Conservation (phyloP, 768 basidiomycete genomes). For the Scleroderma bovista region DNA sequence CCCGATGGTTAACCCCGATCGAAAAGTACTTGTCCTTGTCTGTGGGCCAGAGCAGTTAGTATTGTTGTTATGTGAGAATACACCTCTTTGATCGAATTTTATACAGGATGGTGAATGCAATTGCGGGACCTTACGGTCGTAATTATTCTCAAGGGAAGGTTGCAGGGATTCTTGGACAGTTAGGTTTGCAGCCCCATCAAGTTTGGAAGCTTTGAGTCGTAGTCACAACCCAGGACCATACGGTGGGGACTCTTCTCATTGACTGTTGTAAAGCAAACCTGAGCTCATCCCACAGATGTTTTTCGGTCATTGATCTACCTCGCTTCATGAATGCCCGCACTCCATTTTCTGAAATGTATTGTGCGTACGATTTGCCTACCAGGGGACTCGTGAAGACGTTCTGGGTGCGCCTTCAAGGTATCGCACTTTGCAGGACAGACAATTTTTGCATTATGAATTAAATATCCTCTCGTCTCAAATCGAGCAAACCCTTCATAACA, state of each 20-base stretch:
- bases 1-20: constrained; percentile 17
- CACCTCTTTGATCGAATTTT: neutral
- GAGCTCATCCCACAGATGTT: too few species aligned
- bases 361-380: too few species aligned
- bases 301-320: too few species aligned
- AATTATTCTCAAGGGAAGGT: constrained; percentile 72
- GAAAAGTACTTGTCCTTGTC: constrained; percentile 59
- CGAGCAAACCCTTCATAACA: constrained; percentile 79
- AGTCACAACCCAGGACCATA: neutral
- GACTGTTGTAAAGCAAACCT: too few species aligned
- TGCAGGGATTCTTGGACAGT: constrained; percentile 57
- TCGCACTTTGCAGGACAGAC: neutral
- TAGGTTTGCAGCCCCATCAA: constrained; percentile 57
- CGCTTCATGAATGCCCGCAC: too few species aligned
- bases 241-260: too few species aligned
- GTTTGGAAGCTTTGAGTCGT: constrained; percentile 74
- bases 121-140: constrained; percentile 72
- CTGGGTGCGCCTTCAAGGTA: neutral
- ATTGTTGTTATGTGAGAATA: neutral
- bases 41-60: constrained; percentile 83
- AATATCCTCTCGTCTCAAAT: constrained; percentile 69
- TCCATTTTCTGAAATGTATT: too few species aligned
- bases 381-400: neutral
- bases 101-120: constrained; percentile 64
- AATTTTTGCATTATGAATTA: constrained; percentile 21